Base-by-base conservation (phyloP, 768 basidiomycete species). In the Pleurotus eryngii region DNA sequence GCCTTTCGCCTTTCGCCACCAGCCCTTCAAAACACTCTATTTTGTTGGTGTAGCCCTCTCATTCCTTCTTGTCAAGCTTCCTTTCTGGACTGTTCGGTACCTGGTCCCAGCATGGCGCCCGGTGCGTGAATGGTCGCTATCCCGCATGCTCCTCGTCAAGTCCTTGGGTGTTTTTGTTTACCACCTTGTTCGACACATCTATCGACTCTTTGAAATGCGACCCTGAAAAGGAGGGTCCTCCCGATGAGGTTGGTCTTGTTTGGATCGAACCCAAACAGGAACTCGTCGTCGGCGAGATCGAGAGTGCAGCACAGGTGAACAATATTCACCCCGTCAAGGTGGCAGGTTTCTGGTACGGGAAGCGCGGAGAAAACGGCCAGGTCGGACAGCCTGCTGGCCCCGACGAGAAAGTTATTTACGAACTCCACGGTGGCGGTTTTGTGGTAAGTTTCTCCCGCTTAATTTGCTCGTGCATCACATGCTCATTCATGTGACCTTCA, bases 291-390 rank as follows among this genome's bases (percentile, higher is more conserved):
- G 72, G 71, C 8, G 67, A 74, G 24, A 58, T 74, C 20, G 60
- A 62, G 11, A 61, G 58, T 2, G 64, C 68, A 46, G 74, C 74
- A 15, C 50, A 59, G 22, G 58, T 55, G n/a, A 68, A 68, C 5
- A 57, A 62, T 8, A 66, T 77, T 11, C 40, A 63, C 12, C 59
- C 68, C n/a, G 54, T 59, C 35, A 63, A 64, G 15, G 66, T 74
- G 7, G 69, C 69, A 1, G 76, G 74, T 11, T 76, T 72, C 58
- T 76, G 73, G 75, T 61, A 65, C 20, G 67, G 72, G 45, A 64
- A 64, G 7, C 24, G 57, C 7, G 63, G 60, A 0, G 5, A 48
- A 4, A 51, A 61, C 8, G 30, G 43, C 4, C 57, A 65, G 14
- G 11, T 59, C 17, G 49, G 27, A n/a, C 57, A 64, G n/a, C 51